Percentiles rank a stretch among this genome's conserved stretches.
These are phyloP conservation scores for Metarhizium guizhouense DNA, from an alignment of 2,329 filamentous ascomycete genomes.

Conservation along the genomic window DNA sequence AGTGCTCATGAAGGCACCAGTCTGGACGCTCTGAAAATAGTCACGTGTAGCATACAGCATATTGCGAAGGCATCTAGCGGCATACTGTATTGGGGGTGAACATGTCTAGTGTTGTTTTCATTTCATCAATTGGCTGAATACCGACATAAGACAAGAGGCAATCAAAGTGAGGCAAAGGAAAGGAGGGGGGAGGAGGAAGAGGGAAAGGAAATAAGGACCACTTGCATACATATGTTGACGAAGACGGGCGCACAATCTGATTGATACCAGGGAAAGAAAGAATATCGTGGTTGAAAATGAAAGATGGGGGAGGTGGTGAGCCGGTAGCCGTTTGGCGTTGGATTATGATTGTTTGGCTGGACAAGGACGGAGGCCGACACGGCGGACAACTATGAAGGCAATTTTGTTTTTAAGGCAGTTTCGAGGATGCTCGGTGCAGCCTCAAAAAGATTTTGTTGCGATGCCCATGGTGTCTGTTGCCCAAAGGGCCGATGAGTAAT, in stretches of 20 bases:
- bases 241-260: not conserved
- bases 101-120: not conserved
- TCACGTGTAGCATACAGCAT: not conserved
- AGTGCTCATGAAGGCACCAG: conserved; percentile 66
- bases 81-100: not conserved
- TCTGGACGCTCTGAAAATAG: conserved; percentile 46
- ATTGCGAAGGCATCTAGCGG: not conserved
- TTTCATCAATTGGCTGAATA: not conserved
- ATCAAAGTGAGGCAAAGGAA: not conserved
- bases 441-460: not conserved
- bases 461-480: not conserved
- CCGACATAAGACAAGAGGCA: not conserved
- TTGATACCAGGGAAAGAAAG: not conserved
- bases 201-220: not conserved
- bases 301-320: not conserved
- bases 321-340: not conserved
- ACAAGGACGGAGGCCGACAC: not conserved
- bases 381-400: not conserved
- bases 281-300: not conserved
- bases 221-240: not conserved
- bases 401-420: not conserved
- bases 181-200: not conserved
- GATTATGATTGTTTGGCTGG: not conserved
- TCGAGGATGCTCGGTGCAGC: not conserved
- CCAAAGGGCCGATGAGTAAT: not conserved